Base-by-base conservation (phyloP, 1,284 basidiomycete genomes). In the Ganoderma multipileum region DNA sequence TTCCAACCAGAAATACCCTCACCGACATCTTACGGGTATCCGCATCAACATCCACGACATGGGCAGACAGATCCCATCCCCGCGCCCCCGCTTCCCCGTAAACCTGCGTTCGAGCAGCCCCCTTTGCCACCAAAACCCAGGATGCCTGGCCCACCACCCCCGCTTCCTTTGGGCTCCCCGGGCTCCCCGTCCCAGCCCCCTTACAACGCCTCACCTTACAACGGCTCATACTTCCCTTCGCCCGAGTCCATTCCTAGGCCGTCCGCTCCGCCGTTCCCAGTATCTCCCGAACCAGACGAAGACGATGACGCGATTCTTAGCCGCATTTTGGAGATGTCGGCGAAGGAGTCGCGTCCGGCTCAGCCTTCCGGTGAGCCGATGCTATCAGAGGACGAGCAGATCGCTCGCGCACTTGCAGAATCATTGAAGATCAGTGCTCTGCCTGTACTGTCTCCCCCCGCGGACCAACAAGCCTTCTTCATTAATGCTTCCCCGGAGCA, bases 371-470 rank as follows among this genome's bases (percentile, higher is more conserved):
- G 81, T 54, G 72, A 75, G 23, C 55, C 78, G 57, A 61, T 75
- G 39, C 71, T 76, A 11, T 75, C 86, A 72, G 91, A 93, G 74
- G 89, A 91, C 66, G 87, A 87, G 42, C 89, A 91, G 58, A 81
- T 93, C 26, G 86, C 86, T n/a, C 83, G 81, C 71, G 91, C 91
- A 0, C 73, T 93, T 68, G 83, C 87, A 71, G 89, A 87, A 71
- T 93, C 91, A 2, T 79, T 89, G 38, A 55, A 63, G 44, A 55
- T 73, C 52, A 44, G 52, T 23, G n/a, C 60, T 61, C 62, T 54
- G 11, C 23, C 64, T 14, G 30, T 47, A 9, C 6, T 61, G 11
- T 68, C 38, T n/a, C 39, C 58, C 18, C 63, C 50, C n/a, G 60
- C 50, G 60, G 61, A 64, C 65, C 65, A 63, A 28, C 61, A 62